These are phyloP conservation scores for Debaryomyces sp. DNA, from an alignment of 1,139 yeast genomes.

Conservation along the genomic window DNA sequence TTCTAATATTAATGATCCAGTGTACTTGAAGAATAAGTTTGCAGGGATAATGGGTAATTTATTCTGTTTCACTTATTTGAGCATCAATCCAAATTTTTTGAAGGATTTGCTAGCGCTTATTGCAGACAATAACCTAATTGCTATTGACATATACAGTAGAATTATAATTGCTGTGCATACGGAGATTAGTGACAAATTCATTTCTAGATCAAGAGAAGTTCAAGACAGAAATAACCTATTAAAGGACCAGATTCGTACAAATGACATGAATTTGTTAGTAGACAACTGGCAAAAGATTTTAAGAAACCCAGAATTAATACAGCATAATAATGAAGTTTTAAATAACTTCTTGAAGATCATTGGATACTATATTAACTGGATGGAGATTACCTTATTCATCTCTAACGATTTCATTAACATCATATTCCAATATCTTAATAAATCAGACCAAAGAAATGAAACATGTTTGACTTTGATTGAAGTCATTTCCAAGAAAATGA, in stretches of 20 bases:
- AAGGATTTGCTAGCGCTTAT: conserved; percentile 55
- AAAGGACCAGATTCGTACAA: conserved; percentile 79
- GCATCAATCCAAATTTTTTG: conserved; percentile 67
- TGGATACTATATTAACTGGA: conserved; percentile 93
- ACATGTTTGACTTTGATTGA: conserved; percentile 80
- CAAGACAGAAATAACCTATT: conserved; percentile 69
- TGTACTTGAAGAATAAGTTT: conserved; percentile 74
- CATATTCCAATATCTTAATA: conserved; percentile 64
- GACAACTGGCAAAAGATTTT: conserved; percentile 70
- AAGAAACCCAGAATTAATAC: conserved; percentile 21
- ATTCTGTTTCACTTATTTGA: conserved; percentile 67
- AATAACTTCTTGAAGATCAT: conserved; percentile 66
- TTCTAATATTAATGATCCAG: conserved; percentile 49
- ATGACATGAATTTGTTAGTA: conserved; percentile 72
- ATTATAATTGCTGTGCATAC: conserved; percentile 76
- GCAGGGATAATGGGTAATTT: conserved; percentile 73
- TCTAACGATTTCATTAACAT: conserved; percentile 63
- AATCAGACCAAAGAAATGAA: conserved; percentile 47
- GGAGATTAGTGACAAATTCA: conserved; percentile 91
- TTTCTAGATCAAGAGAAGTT: conserved; percentile 62
- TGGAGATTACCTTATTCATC: conserved; percentile 81
- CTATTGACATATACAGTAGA: conserved; percentile 77
- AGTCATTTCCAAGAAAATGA: conserved; percentile 89
- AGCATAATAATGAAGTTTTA: conserved; percentile 47
- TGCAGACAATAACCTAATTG: conserved; percentile 43